Evolutionary conservation across 2,329 filamentous ascomycete species (phyloP), one percentile per base, ranked within the genome.

Genomic region (Beauveria asiatica): DNA sequence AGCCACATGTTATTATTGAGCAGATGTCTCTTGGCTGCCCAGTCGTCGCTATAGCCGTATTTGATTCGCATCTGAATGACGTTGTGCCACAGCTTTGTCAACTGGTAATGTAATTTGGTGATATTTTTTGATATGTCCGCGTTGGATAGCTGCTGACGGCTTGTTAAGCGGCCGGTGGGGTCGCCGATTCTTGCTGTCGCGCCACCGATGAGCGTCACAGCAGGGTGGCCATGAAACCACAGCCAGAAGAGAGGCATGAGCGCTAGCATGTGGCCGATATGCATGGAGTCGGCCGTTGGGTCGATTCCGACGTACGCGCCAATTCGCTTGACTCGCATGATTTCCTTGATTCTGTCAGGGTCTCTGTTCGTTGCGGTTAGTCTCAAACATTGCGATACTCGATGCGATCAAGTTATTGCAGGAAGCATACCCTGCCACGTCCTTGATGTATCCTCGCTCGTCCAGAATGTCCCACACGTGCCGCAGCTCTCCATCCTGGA

Each of bases 1-100:
- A 92, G 84, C 94, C 94, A 99, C 54, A 80, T 79, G 64, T 85
- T 88, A 73, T 99, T 99, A 75, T 96, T 95, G 30, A 86, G 72
- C 42, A 97, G 68, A 23, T 82, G 83, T 59, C 85, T 83, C 64
- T 78, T 83, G 77, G 89, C 90, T 5, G 83, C 79, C 78, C 82
- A 86, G 49, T 86, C 76, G 62, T 78, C 78, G 27, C 81, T 62
- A 69, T 85, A 88, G 4, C 87, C 86, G 68, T 88, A 85, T 64
- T 83, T 86, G 58, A 74, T 72, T 5, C 83, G 88, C 64, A 90
- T 81, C 0, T 67, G 67, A 51, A 90, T 84, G 37, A 92, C 88
- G 65, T 92, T 91, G 21, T 70, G 65, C 84, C 92, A 96, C 49
- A 97, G 73, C 66, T 80, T 84, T 67, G 85, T 83, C 4, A 92